These are phyloP conservation scores for Rhizophora mangle DNA, from an alignment of 345 rosid genomes.

Conservation along the genomic window DNA sequence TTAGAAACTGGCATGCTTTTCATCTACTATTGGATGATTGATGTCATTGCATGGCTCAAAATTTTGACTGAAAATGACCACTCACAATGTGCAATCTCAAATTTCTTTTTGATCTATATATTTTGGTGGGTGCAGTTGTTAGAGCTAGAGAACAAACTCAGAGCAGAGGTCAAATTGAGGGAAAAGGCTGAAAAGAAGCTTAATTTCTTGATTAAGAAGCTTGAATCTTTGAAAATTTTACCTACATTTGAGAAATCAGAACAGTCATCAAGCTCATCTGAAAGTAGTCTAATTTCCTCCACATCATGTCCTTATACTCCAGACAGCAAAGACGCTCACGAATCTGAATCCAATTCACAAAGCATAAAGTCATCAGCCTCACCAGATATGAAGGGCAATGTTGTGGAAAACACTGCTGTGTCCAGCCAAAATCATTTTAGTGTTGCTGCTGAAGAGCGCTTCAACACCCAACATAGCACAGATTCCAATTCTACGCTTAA, in stretches of 20 bases:
- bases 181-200: constrained; percentile 71
- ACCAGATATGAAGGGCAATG: constrained; percentile 15
- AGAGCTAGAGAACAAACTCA: constrained; percentile 58
- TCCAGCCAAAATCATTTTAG: constrained; percentile 19
- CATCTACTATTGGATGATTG: not conserved
- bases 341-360: constrained; percentile 31
- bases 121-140: constrained; percentile 39
- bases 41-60: not conserved
- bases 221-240: constrained; percentile 44
- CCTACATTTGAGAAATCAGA: constrained; percentile 34
- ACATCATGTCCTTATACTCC: constrained; percentile 39
- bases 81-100: not conserved
- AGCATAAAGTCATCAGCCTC: constrained; percentile 8
- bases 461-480: constrained; percentile 8
- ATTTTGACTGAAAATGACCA: not conserved
- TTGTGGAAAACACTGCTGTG: constrained; percentile 15
- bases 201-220: constrained; percentile 52
- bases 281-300: constrained; percentile 33
- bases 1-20: not conserved
- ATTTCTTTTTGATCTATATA: not conserved
- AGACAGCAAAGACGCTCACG: constrained; percentile 29
- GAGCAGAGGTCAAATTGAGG: constrained; percentile 61
- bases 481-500: constrained; percentile 1
- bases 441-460: constrained; percentile 21
- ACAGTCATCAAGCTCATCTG: constrained; percentile 32